A percentile compares a stretch with the other conserved stretches of the same genome.
Conservation (phyloP, 257 asterid species). For the Ophiorrhiza pumila region DNA sequence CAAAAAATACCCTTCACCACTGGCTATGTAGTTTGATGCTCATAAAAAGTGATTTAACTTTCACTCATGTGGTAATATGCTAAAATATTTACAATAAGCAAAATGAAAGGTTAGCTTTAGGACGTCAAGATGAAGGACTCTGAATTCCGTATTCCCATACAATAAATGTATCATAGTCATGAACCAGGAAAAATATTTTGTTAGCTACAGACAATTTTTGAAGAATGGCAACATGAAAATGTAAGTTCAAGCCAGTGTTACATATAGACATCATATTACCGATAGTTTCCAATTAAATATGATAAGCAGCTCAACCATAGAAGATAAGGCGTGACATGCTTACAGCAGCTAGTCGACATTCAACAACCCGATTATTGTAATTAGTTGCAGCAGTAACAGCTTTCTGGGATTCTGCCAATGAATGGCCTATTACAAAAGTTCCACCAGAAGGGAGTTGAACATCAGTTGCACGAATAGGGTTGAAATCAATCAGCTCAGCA, state of each 20-base stretch:
- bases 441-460: conserved; percentile 92
- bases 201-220: background rate
- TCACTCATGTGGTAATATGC: background rate
- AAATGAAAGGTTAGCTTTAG: background rate
- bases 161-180: background rate
- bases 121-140: background rate
- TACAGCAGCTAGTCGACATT: conserved; percentile 91
- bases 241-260: background rate
- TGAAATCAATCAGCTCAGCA: conserved; percentile 95
- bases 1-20: background rate
- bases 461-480: conserved; percentile 84
- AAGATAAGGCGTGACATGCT: conserved; percentile 21
- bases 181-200: background rate
- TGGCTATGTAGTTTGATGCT: background rate
- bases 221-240: too few relatives aligned
- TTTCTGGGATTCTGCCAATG: conserved; percentile 91
- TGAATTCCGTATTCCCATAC: background rate
- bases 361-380: conserved; percentile 92
- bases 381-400: conserved; percentile 95
- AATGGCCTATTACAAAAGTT: conserved; percentile 81
- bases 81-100: background rate
- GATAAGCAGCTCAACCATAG: background rate
- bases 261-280: background rate
- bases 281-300: background rate
- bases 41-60: background rate